Evolutionary conservation across 2,329 filamentous ascomycete genomes (phyloP).

Genomic region (Calonectria hawksworthii): DNA sequence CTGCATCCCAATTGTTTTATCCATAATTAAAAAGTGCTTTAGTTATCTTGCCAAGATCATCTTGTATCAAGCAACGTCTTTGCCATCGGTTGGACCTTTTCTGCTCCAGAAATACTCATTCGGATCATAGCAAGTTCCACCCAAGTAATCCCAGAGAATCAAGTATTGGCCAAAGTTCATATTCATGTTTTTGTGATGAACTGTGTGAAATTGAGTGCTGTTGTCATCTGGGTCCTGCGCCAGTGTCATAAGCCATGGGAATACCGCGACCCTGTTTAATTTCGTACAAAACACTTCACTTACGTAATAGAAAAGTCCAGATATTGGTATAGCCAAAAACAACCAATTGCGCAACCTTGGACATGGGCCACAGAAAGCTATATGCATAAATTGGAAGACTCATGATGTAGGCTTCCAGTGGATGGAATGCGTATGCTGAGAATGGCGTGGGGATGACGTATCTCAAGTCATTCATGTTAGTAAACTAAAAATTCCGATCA

Average conservation of each 20-base stretch:
- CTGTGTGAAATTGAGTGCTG: background rate
- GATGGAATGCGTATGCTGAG: background rate
- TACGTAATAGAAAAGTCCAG: background rate
- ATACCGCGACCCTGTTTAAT: background rate
- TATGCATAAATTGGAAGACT: background rate
- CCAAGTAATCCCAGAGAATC: background rate
- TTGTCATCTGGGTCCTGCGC: background rate
- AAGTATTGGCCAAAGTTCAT: background rate
- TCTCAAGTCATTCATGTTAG: background rate
- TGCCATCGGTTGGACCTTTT: background rate
- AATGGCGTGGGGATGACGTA: background rate
- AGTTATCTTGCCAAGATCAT: background rate
- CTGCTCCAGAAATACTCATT: background rate
- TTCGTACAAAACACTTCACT: background rate
- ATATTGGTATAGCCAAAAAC: background rate
- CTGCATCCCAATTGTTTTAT: too few relatives aligned
- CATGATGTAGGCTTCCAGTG: background rate
- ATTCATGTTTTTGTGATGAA: background rate
- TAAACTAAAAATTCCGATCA: background rate
- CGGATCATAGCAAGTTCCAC: background rate
- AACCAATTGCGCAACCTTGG: background rate
- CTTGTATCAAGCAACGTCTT: background rate
- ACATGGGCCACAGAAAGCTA: background rate
- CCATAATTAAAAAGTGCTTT: too few relatives aligned
- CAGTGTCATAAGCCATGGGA: background rate